Conservation (phyloP, 2,329 filamentous ascomycete species). For the Talaromyces sp. region DNA sequence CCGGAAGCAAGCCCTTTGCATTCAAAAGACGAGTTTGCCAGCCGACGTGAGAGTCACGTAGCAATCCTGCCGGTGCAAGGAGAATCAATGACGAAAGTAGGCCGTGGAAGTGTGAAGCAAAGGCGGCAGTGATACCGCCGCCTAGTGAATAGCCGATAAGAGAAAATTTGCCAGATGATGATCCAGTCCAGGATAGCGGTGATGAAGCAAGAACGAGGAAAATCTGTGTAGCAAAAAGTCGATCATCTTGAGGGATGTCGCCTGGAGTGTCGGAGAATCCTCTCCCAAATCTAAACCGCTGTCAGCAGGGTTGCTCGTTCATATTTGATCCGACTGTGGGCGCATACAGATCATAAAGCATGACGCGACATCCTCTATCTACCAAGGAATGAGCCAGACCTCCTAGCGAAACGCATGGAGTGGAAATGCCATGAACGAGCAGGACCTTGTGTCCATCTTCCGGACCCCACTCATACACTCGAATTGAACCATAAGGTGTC, state of each 20-base stretch:
- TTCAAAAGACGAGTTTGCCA: conserved; percentile 63
- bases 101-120: conserved; percentile 65
- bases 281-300: conserved; percentile 52
- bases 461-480: conserved; percentile 79
- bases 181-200: conserved; percentile 62
- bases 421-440: conserved; percentile 77
- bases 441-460: conserved; percentile 67
- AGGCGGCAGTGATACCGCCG: conserved; percentile 68
- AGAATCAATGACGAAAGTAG: conserved; percentile 69
- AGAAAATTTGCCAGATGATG: conserved; percentile 56
- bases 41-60: conserved; percentile 62
- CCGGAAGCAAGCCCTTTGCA: conserved; percentile 57
- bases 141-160: conserved; percentile 78
- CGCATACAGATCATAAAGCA: conserved; percentile 65
- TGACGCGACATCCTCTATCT: conserved; percentile 66
- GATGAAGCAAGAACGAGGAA: conserved; percentile 69
- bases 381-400: conserved; percentile 65
- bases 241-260: conserved; percentile 67
- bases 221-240: conserved; percentile 70
- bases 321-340: background rate
- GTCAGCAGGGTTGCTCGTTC: background rate
- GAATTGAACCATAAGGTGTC: conserved; percentile 62
- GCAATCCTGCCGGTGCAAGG: conserved; percentile 74
- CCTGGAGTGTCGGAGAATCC: conserved; percentile 71
- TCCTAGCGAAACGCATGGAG: conserved; percentile 68